These are phyloP conservation scores for Candida dubliniensis DNA, from an alignment of 1,139 yeast genomes.

Conservation along the genomic window DNA sequence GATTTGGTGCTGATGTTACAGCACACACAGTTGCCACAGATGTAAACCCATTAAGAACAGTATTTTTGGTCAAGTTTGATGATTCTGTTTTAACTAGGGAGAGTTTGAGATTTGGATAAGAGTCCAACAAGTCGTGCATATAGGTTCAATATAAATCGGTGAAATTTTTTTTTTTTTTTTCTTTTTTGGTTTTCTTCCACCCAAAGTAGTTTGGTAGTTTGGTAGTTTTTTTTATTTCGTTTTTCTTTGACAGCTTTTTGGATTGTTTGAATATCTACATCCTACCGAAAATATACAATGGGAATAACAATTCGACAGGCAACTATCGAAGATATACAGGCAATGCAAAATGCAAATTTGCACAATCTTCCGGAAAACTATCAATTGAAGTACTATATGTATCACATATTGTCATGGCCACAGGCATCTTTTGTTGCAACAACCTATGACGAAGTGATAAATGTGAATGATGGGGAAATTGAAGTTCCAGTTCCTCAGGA, in stretches of 20 bases:
- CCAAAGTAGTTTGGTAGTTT: neutral
- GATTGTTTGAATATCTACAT: neutral
- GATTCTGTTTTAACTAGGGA: constrained; percentile 60
- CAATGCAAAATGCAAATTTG: constrained; percentile 94
- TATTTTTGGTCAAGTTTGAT: constrained; percentile 78
- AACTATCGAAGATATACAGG: constrained; percentile 80
- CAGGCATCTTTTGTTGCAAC: constrained; percentile 96
- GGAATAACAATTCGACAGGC: constrained; percentile 90
- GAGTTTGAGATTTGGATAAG: constrained; percentile 19
- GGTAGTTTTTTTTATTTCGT: neutral
- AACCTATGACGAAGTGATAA: constrained; percentile 47
- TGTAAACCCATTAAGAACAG: constrained; percentile 68
- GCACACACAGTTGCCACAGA: constrained; percentile 83
- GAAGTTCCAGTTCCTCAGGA: constrained; percentile 24
- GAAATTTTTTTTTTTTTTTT: neutral
- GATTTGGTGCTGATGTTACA: constrained; percentile 79
- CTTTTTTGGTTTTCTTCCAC: constrained; percentile 1
- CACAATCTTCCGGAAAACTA: constrained; percentile 95
- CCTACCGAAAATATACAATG: constrained; percentile 36
- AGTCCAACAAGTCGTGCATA: constrained; percentile 2
- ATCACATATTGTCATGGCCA: constrained; percentile 95
- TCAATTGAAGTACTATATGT: constrained; percentile 86
- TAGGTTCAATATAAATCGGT: neutral
- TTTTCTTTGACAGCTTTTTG: neutral
- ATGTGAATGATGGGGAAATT: constrained; percentile 37